Base-by-base conservation (phyloP, 2,329 filamentous ascomycete genomes). In the Pseudocercospora musae region DNA sequence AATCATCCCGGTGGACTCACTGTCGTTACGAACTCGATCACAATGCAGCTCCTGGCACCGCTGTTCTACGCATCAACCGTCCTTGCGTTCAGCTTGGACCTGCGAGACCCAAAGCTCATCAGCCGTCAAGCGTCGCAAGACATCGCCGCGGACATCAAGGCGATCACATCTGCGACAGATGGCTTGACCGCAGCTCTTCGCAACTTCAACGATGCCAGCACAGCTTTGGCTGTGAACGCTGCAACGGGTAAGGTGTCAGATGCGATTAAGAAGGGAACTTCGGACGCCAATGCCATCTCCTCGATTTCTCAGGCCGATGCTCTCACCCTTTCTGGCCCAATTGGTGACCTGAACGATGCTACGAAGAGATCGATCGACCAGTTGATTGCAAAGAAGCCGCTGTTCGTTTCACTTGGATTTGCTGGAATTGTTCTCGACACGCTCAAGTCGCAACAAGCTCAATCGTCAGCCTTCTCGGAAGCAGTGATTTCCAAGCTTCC, bases 401-500 rank as follows among this genome's bases (percentile, higher is more conserved):
- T 58, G 31, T 46, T 63, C 20, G 55, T 57, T 6, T 48, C 40
- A 9, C 42, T 49, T 4, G 62, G 53, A 33, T 55, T 60, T 13
- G 57, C 56, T 40, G 57, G 59, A 11, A 54, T 58, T 18, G 57
- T 63, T n/a, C 62, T 63, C 27, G 44, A 58, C 54, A 58, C 57
- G 27, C 57, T 63, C 40, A 40, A 60, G 46, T 37, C 54, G 18
- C 57, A 63, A 25, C 58, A 60, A 46, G 18, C 57, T 33, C 57
- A 58, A n/a, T 60, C 62, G 13, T 54, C 50, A 52, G 54, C 57
- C n/a, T 63, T 63, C 10, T 63, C 62, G 1, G 40, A 31, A 23
- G 62, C 62, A 25, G 42, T 63, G 25, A 54, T 60, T 27, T 48
- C 57, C 57, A 63, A 63, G 31, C 46, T 63, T 31, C 62, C 62